These are phyloP conservation scores for Claviceps africana DNA, from an alignment of 2,329 filamentous ascomycete genomes.

Conservation along the genomic window DNA sequence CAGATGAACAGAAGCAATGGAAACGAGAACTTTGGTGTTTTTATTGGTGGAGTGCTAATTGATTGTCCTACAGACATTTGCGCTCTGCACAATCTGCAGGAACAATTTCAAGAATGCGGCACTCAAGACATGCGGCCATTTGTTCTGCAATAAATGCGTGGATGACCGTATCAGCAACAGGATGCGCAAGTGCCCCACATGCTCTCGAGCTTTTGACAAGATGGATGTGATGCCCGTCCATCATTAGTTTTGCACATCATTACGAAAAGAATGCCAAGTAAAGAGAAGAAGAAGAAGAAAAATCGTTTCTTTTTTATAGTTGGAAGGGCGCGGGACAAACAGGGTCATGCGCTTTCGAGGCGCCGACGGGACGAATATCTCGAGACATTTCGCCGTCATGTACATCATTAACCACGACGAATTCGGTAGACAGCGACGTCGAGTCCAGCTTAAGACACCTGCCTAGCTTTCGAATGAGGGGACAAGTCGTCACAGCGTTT, in stretches of 20 bases:
- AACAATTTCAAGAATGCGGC: slow-evolving; percentile 88
- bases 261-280: background rate
- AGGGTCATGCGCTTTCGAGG: background rate
- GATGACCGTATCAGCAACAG: slow-evolving; percentile 80
- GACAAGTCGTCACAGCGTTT: background rate
- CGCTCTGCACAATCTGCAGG: slow-evolving; percentile 80
- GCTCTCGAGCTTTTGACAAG: slow-evolving; percentile 80
- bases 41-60: slow-evolving; percentile 10
- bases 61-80: slow-evolving; percentile 18
- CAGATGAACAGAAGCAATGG: background rate
- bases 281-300: background rate
- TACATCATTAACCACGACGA: background rate
- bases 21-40: background rate
- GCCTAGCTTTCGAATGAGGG: background rate
- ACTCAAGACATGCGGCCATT: slow-evolving; percentile 85
- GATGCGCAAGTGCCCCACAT: slow-evolving; percentile 89
- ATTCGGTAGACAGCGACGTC: background rate
- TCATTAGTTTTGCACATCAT: slow-evolving; percentile 18
- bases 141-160: slow-evolving; percentile 84
- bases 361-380: background rate
- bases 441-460: background rate
- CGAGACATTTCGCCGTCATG: background rate
- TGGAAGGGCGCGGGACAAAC: background rate
- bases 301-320: background rate
- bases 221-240: slow-evolving; percentile 74